These are phyloP conservation scores for Epichloe bromicola DNA, from an alignment of 2,329 filamentous ascomycete genomes.

Conservation along the genomic window DNA sequence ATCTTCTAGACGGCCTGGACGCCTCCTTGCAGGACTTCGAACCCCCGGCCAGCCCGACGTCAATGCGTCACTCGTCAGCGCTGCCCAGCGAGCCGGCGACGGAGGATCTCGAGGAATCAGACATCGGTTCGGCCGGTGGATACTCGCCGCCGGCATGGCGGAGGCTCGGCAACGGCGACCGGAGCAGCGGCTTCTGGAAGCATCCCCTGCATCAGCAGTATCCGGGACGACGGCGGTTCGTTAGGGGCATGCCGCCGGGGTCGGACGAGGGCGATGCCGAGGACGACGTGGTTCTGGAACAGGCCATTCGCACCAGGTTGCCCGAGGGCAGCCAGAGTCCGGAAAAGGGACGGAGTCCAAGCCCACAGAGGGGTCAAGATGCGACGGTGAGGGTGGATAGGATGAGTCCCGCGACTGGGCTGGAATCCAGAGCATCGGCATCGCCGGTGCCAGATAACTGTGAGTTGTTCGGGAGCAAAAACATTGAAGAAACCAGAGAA, in stretches of 20 bases:
- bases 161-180: conserved; percentile 45
- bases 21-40: conserved; percentile 43
- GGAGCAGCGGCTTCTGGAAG: conserved; percentile 47
- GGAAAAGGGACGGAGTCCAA: conserved; percentile 33
- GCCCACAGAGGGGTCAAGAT: conserved; percentile 32
- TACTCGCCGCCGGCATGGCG: conserved; percentile 50
- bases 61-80: conserved; percentile 19
- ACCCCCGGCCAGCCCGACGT: conserved; percentile 29
- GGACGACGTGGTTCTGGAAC: conserved; percentile 31
- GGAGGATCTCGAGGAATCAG: conserved; percentile 31
- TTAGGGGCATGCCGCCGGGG: conserved; percentile 10
- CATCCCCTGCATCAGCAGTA: conserved; percentile 3
- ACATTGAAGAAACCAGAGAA: background rate
- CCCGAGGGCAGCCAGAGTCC: conserved; percentile 44
- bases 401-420: conserved; percentile 13
- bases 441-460: conserved; percentile 33
- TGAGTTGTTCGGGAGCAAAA: conserved; percentile 16
- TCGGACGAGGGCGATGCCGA: conserved; percentile 18
- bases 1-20: conserved; percentile 32
- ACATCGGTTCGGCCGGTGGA: conserved; percentile 37
- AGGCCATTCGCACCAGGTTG: conserved; percentile 40
- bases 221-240: conserved; percentile 1
- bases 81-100: conserved; percentile 22
- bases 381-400: conserved; percentile 25
- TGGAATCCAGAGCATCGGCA: conserved; percentile 14